Percentiles rank a stretch among this genome's conserved stretches.
These are phyloP conservation scores for Mycosphaerella sp. DNA, from an alignment of 2,329 filamentous ascomycete genomes.

Conservation along the genomic window DNA sequence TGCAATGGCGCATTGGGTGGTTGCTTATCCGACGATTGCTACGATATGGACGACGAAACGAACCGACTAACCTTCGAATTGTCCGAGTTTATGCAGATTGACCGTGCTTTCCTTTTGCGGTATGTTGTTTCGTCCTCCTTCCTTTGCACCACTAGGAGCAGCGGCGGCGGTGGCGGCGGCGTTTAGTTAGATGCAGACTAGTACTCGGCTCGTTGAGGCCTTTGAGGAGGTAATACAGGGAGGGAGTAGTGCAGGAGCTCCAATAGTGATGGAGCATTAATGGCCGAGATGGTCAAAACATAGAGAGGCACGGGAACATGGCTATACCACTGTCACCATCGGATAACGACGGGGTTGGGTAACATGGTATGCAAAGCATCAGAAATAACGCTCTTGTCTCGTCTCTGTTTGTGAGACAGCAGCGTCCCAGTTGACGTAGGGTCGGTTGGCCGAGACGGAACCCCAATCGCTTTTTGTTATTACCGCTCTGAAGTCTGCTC, in stretches of 20 bases:
- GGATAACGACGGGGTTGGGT: constrained; percentile 16
- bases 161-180: constrained; percentile 10
- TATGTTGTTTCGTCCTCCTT: constrained; percentile 18
- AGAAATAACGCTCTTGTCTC: constrained; percentile 1
- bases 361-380: constrained; percentile 19
- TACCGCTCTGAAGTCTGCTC: background rate
- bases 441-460: background rate
- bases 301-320: constrained; percentile 11
- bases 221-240: constrained; percentile 10
- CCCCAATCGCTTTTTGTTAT: too few relatives aligned
- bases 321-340: constrained; percentile 9
- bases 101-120: constrained; percentile 20
- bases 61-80: constrained; percentile 20
- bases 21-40: constrained; percentile 20
- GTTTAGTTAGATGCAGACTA: constrained; percentile 1
- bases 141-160: constrained; percentile 8
- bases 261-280: constrained; percentile 6
- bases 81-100: constrained; percentile 12
- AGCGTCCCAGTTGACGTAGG: background rate
- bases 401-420: background rate
- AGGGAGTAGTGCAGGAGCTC: constrained; percentile 5
- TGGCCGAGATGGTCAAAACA: constrained; percentile 6
- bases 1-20: constrained; percentile 17
- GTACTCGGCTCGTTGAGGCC: constrained; percentile 13
- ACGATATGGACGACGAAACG: constrained; percentile 25